A percentile compares a stretch with the other conserved stretches of the same genome.
phyloP scores from a whole-genome alignment of 2,329 filamentous ascomycete genomes.

The Ramichloridium luteum region DNA sequence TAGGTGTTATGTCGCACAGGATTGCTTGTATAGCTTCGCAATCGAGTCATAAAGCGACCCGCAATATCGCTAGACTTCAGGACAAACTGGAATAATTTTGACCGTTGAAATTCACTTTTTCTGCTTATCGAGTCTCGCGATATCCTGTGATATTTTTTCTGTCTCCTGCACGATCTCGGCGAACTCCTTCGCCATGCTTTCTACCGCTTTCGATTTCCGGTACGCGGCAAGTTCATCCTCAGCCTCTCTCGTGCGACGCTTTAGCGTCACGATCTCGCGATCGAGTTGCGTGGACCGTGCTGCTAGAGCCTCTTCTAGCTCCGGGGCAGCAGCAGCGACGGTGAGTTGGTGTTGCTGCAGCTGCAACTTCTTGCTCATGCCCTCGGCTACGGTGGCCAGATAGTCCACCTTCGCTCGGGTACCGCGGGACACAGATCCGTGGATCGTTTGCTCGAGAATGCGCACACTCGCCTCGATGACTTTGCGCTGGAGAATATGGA shows the following conservation, averaged over 20 bases:
- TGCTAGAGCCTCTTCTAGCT: conserved; percentile 21
- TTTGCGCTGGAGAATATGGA: conserved; percentile 27
- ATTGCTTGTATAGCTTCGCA: too few species aligned
- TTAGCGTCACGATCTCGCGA: conserved; percentile 20
- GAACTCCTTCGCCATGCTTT: conserved; percentile 30
- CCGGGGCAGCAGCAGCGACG: conserved; percentile 14
- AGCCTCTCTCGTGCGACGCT: conserved; percentile 23
- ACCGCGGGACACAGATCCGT: conserved; percentile 32
- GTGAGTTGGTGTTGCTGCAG: conserved; percentile 20
- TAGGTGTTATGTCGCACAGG: too few species aligned
- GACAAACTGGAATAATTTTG: too few species aligned
- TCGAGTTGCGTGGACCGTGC: conserved; percentile 23
- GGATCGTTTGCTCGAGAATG: conserved; percentile 36
- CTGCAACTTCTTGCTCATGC: conserved; percentile 30
- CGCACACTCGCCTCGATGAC: conserved; percentile 29
- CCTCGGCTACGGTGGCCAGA: conserved; percentile 29
- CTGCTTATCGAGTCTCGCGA: conserved; percentile 19
- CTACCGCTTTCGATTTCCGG: conserved; percentile 26
- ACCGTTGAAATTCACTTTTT: neutral
- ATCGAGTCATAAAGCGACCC: too few species aligned
- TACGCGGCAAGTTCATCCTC: conserved; percentile 27
- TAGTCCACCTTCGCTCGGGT: conserved; percentile 33
- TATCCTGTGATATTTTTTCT: conserved; percentile 23
- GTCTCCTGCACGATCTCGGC: conserved; percentile 18
- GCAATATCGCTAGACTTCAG: too few species aligned